Evolutionary conservation across 345 rosid genomes (phyloP), one percentile per base, ranked within the genome.

Genomic region (Adansonia digitata): DNA sequence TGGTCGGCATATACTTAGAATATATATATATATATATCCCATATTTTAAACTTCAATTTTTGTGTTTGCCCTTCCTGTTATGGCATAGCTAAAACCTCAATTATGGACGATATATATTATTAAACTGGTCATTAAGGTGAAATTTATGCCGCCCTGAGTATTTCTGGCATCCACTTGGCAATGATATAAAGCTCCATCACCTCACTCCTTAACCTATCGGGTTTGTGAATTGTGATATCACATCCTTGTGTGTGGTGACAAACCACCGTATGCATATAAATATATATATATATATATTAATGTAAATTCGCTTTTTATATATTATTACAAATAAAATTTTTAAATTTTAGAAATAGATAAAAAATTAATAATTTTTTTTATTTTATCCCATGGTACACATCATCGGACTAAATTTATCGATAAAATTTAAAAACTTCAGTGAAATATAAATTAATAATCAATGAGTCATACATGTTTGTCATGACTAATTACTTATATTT

Each of bases 1-100:
- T 75, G 80, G 90, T 82, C 91, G 88, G 84, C 85, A 62, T 76
- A 27, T 56, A 72, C 49, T 4, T 57, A n/a, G n/a, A n/a, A n/a
- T n/a, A n/a, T n/a, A n/a, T n/a, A n/a, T n/a, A n/a, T n/a, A n/a
- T n/a, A n/a, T n/a, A 57, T 26, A 24, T 40, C n/a, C 15, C 20
- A 26, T 10, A 46, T 20, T 46, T 11, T 48, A 17, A 40, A 49
- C 56, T 45, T 14, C 43, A 5, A 55, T 12, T 7, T 4, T 34
- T 40, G 69, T 46, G 40, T 69, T 11, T 51, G n/a, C 43, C 42
- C 59, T 57, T 46, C 73, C 80, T 79, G 78, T 75, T 75, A 49
- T 48, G 70, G 77, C 76, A 74, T 73, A 75, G 13, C 52, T 75
- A 34, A 22, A 67, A n/a, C 40, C 79, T 46, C 46, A 71, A 67